Conservation (phyloP, 257 asterid species). For the Echites panduratus region DNA sequence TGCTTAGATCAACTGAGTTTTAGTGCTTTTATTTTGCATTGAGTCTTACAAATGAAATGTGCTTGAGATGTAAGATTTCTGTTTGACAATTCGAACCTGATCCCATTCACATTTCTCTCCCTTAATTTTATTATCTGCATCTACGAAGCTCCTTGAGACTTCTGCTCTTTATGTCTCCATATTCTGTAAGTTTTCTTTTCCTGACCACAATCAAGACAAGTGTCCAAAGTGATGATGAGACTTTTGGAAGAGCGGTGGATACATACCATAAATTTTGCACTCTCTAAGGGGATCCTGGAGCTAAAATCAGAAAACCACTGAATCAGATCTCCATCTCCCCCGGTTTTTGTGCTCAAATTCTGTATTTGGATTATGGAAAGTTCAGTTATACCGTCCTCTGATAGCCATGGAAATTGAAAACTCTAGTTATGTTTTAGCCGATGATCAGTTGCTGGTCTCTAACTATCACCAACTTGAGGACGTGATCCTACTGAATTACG, state of each 20-base stretch:
- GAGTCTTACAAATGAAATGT: too few species aligned
- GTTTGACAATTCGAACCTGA: too few species aligned
- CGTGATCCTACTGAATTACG: slow-evolving; percentile 64
- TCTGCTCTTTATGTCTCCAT: slow-evolving; percentile 43
- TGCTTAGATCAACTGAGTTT: too few species aligned
- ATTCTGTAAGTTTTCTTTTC: slow-evolving; percentile 44
- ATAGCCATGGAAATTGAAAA: slow-evolving; percentile 62
- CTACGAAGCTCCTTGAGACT: slow-evolving; percentile 64
- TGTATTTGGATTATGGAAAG: slow-evolving; percentile 66
- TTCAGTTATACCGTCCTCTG: slow-evolving; percentile 73
- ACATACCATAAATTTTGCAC: slow-evolving; percentile 66
- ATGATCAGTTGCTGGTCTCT: slow-evolving; percentile 56
- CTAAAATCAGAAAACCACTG: slow-evolving; percentile 15
- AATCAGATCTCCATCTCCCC: slow-evolving; percentile 44
- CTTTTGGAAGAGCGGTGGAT: slow-evolving; percentile 69
- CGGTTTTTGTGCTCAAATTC: slow-evolving; percentile 57
- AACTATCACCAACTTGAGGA: slow-evolving; percentile 78
- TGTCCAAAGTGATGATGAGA: slow-evolving; percentile 45
- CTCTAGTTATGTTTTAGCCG: slow-evolving; percentile 31
- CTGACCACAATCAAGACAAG: slow-evolving; percentile 39
- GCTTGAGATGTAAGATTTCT: too few species aligned
- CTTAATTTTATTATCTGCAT: slow-evolving; percentile 60
- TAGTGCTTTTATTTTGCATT: too few species aligned
- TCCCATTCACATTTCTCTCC: slow-evolving; percentile 42
- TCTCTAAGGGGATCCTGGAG: too few species aligned